Percentiles rank a stretch among this genome's conserved stretches.
These are phyloP conservation scores for Polyplosphaeria fusca DNA, from an alignment of 495 filamentous ascomycete species.

Conservation along the genomic window DNA sequence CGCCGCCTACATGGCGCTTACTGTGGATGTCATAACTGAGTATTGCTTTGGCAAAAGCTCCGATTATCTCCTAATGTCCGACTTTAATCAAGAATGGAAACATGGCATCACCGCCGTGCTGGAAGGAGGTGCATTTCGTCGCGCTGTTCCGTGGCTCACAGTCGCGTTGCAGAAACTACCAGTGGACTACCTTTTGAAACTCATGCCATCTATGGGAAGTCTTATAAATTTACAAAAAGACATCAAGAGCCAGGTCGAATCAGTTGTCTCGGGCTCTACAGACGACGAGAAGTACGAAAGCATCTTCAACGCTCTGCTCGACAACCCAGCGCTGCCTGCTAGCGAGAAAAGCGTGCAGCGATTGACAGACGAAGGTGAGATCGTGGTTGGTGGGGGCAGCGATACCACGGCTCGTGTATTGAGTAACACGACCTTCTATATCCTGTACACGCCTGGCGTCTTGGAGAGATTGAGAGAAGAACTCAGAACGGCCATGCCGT, in stretches of 20 bases:
- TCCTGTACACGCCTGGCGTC: constrained; percentile 24
- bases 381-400: constrained; percentile 31
- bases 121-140: neutral
- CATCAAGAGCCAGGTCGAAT: neutral
- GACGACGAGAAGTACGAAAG: neutral
- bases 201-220: neutral
- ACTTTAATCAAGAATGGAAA: neutral
- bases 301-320: neutral
- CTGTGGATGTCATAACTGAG: neutral
- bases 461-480: constrained; percentile 3
- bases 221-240: neutral
- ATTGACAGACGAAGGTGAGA: constrained; percentile 28
- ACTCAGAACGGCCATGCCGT: neutral
- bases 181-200: neutral
- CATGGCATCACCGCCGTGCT: neutral
- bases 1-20: neutral
- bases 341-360: constrained; percentile 20
- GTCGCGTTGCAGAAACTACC: neutral
- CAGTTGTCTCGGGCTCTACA: neutral
- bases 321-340: constrained; percentile 13
- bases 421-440: constrained; percentile 15
- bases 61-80: neutral
- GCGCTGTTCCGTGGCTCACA: neutral
- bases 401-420: constrained; percentile 31
- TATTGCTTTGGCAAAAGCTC: neutral